Base-by-base conservation (phyloP, 768 basidiomycete genomes). In the Amanita muscaria region DNA sequence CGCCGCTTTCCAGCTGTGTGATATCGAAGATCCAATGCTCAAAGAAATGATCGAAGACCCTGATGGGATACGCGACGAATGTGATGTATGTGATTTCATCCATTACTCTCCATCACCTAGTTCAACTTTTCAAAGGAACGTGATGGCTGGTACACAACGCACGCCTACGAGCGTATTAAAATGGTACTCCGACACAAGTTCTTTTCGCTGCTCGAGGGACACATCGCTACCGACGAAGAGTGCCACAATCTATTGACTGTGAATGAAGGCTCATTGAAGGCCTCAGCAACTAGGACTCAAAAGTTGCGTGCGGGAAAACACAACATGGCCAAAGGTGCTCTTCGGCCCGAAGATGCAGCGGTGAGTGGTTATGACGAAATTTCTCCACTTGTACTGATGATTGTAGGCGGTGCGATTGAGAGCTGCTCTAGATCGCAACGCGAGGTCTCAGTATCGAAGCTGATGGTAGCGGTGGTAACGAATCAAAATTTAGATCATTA, bases 1-100 rank as follows among this genome's bases (percentile, higher is more conserved):
- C 0, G 91, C 90, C 1, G 88, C 90, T 14, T 99, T 89, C 65
- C 96, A 98, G 61, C 70, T 99, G 5, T 88, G 88, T 60, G 96
- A 99, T 59, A 86, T 99, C 51, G 64, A 71, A 5, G 96, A 99
- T 58, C 79, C 82, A 5, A 83, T 92, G 74, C 63, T 96, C 38
- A 77, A 77, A 52, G 70, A 70, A 29, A 83, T 93, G 76, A 88
- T 98, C 41, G 74, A 84, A 49, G 78, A 84, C 47, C 70, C 77
- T 4, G 72, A 77, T 12, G 82, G 78, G 35, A 64, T 86, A 14
- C 76, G 80, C 25, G 82, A 86, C 49, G 67, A 61, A 10, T 90
- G 88, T 59, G 70, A 89, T 56, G 91, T 93, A 10, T 90, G 88
- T 59, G 70, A 89, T 56, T 90, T 93, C 49, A 54, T 1, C 29